Conservation (phyloP, 2,329 filamentous ascomycete species). For the Fusarium buharicum region DNA sequence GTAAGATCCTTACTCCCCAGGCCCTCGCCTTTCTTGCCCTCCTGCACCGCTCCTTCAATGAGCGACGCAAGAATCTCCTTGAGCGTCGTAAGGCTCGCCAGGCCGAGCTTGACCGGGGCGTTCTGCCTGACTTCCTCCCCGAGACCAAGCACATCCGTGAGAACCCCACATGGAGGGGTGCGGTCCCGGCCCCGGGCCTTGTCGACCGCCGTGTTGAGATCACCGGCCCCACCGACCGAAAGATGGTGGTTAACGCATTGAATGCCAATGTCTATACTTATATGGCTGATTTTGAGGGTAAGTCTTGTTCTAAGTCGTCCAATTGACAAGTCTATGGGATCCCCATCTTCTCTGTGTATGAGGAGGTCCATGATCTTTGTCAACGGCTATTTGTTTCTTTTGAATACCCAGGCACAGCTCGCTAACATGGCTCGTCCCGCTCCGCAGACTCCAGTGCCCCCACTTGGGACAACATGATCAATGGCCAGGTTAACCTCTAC, state of each 20-base stretch:
- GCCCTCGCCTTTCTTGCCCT: constrained; percentile 93
- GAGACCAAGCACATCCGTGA: constrained; percentile 97
- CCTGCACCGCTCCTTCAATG: constrained; percentile 94
- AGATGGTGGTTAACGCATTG: constrained; percentile 98
- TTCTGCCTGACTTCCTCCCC: constrained; percentile 91
- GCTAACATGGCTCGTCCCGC: constrained; percentile 20
- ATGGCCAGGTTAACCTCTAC: constrained; percentile 96
- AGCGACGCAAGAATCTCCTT: constrained; percentile 85
- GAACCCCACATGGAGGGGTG: constrained; percentile 92
- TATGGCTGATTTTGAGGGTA: constrained; percentile 99
- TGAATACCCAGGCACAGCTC: background rate
- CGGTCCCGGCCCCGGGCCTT: constrained; percentile 88
- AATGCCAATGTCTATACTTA: constrained; percentile 98
- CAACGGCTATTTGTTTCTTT: background rate
- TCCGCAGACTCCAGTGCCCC: constrained; percentile 86
- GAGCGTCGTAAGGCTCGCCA: constrained; percentile 88
- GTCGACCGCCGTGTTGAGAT: constrained; percentile 96
- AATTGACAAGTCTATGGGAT: background rate
- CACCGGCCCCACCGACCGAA: constrained; percentile 94
- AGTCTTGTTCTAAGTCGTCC: constrained; percentile 43
- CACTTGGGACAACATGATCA: constrained; percentile 99
- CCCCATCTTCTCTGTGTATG: background rate
- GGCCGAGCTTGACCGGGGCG: constrained; percentile 90
- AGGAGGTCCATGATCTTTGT: constrained; percentile 5
- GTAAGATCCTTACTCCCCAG: constrained; percentile 91